Conservation (phyloP, 2,329 filamentous ascomycete genomes). For the Scytalidium sp. region DNA sequence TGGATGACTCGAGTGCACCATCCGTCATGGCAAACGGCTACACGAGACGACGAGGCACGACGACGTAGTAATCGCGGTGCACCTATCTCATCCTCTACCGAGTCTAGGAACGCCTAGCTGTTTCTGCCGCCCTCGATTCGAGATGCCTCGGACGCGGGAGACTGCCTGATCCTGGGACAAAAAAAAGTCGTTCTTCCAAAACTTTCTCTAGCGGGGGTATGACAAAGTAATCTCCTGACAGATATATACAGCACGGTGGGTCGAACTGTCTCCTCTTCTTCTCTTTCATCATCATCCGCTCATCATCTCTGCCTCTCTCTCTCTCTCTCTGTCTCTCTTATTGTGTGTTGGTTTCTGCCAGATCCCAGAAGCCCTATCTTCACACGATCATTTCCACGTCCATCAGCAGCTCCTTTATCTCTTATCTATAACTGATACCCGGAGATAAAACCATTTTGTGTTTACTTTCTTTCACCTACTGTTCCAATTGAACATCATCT, state of each 20-base stretch:
- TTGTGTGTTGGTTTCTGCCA: background rate
- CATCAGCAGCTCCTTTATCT: too few species aligned
- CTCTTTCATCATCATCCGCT: background rate
- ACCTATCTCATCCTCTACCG: background rate
- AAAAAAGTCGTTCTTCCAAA: background rate
- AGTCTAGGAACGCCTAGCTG: background rate
- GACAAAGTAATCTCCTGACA: slow-evolving; percentile 5
- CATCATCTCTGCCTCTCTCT: too few species aligned
- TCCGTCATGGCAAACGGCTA: background rate
- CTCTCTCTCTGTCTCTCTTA: background rate
- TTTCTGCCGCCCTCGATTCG: background rate
- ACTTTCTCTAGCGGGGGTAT: slow-evolving; percentile 22
- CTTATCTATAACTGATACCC: background rate
- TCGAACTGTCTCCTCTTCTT: background rate
- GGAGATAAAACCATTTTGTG: background rate
- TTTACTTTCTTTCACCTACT: background rate
- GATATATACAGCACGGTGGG: slow-evolving; percentile 22
- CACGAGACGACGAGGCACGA: background rate
- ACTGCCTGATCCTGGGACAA: background rate
- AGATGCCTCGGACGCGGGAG: background rate
- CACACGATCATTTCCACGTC: background rate
- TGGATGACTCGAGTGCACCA: background rate
- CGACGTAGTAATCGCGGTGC: background rate
- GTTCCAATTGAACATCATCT: slow-evolving; percentile 3
- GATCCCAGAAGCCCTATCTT: background rate